Evolutionary conservation across 768 basidiomycete species (phyloP), one percentile per base, ranked within the genome.

Genomic region (Amanita pseudoporphyria): DNA sequence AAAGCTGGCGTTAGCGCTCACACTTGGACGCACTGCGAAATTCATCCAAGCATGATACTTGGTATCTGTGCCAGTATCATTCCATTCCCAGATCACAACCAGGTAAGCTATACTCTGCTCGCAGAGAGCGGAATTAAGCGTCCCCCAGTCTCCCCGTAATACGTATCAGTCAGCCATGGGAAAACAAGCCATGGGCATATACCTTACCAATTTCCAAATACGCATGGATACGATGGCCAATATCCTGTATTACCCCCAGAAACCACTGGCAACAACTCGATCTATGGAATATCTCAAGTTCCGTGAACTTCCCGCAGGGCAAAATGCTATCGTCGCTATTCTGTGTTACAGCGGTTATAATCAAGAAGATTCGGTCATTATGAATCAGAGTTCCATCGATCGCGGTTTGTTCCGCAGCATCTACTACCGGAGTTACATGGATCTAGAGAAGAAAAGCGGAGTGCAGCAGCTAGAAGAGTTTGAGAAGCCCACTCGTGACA

Each of bases 221-320:
- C 91, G 95, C 47, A 95, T 98, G 92, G 95, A 99, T 65, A 99
- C 96, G 9, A 98, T 98, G 95, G 92, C 95, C 57, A 99, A 99
- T 62, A 96, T 99, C 55, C 77, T 99, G 39, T 99, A 96, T 67
- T 99, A 99, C 64, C 95, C 95, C 22, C 95, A 99, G 71, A 99
- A 99, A 64, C 96, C 95, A 30, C 84, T 98, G 40, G 95, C 95
- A 1, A 98, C 95, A 1, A 99, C 96, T 3, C 89, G 95, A 38
- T 97, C 95, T 6, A 97, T 99, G 96, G 92, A 98, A 67, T 98
- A 97, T 60, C 79, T 99, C 53, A 92, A 93, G 63, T 99, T 99
- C 82, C 82, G 94, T 57, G 96, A 99, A 63, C 79, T 99, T 22
- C 95, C 95, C 46, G 95, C 95, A 14, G 95, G 93, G n/a, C 95